Base-by-base conservation (phyloP, 2,329 filamentous ascomycete genomes). In the Sphaceloma murrayae region DNA sequence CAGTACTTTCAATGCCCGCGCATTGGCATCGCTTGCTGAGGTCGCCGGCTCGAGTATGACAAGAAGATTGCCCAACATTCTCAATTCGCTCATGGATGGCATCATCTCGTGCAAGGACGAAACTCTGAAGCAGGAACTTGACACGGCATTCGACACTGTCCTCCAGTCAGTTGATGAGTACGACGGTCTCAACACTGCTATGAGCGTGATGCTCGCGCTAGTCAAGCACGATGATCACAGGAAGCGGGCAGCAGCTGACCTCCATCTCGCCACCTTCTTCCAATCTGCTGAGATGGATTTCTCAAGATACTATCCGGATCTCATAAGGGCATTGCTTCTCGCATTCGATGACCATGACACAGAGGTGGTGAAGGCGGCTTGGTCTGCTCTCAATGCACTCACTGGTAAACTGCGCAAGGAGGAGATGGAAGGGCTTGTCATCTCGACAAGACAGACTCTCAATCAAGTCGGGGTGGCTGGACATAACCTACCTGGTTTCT, bases 21-120 rank as follows among this genome's bases (percentile, higher is more conserved):
- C 91, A 9, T 69, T 98, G 51, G 91, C 91, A 27, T 96, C 91
- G 18, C 67, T 98, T 54, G 88, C 93, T 39, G 81, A 88, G 63
- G 93, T 98, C 40, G 89, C 91, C 48, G 82, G 87, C 43, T 74
- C 81, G 44, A 81, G 88, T 44, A 94, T 98, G 84, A 93, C 88
- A 54, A 77, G 91, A 56, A 80, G 86, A 54, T 66, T 98, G 47
- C 86, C 89, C 11, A 83, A 77, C 50, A 94, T 98, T 51, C 76
- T 98, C 63, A 95, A 94, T 61, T 81, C 86, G 2, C 74, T 98
- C 34, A 86, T 96, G 80, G 88, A 96, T 61, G 93, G 87, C 53
- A 85, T 94, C 40, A 78, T 96, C 48, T 73, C 74, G 45, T 78
- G 76, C 59, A 78, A 79, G 51, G 85, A 95, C 46, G 81, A 84